Base-by-base conservation (phyloP, 1,139 yeast genomes). In the Kodamaea sp. region DNA sequence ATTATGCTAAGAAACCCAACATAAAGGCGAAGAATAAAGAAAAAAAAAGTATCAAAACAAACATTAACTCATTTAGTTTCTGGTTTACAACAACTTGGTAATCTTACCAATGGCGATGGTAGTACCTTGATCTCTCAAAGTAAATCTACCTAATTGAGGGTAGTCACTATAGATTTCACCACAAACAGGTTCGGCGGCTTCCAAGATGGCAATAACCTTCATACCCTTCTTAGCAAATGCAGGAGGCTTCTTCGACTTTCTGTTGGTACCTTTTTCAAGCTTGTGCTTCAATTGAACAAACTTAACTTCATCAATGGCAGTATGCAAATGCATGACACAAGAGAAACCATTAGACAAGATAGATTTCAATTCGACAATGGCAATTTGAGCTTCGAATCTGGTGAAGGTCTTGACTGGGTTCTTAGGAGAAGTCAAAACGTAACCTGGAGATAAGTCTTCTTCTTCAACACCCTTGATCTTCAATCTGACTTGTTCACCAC, bases 31-130 rank as follows among this genome's bases (percentile, higher is more conserved):
- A 15, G 20, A 15, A 15, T 15, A 15, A 15, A 15, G 20, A 15
- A 15, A 15, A 15, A n/a, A 15, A 15, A 15, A 15, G 20, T 15
- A 15, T 15, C 20, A 15, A 15, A 15, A 15, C 20, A 15, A 15
- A 15, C 20, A 15, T 15, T 15, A 15, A 15, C 20, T 15, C 20
- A 15, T 15, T 15, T 15, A 15, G 20, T 15, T 15, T 15, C 20
- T 15, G 20, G 20, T 15, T 46, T 63, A 62, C 58, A 84, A 72
- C 50, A 84, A 70, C 65, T 84, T 84, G 43, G 88, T 81, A 56
- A 92, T 88, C 70, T 90, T 90, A 68, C 99, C 99, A 66, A 92
- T 94, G 50, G 98, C 99, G 66, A 92, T 89, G 40, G 98, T 92
- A 48, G 81, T 81, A 61, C 98, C 98, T 71, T 92, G 97, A 67